Percentiles rank a stretch among this genome's conserved stretches.
Conservation (phyloP, 2,329 filamentous ascomycete genomes). For the Xylaria arbuscula region DNA sequence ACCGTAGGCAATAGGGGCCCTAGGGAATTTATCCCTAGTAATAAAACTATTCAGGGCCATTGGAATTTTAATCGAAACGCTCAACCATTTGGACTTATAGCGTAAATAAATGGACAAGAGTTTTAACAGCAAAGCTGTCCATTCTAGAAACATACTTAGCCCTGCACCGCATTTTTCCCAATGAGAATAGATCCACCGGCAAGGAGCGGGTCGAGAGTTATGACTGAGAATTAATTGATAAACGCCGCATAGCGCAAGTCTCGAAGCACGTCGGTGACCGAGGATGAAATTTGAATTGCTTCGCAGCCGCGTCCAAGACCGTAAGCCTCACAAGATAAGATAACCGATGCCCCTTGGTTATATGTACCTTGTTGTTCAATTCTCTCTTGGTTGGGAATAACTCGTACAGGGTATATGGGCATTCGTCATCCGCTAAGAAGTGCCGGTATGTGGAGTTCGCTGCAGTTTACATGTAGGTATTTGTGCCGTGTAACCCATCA, state of each 20-base stretch:
- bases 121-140: too few relatives aligned
- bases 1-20: too few relatives aligned
- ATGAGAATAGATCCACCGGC: too few relatives aligned
- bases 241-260: background rate
- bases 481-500: slow-evolving; percentile 30
- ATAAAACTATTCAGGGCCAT: too few relatives aligned
- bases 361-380: too few relatives aligned
- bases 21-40: too few relatives aligned
- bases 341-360: background rate
- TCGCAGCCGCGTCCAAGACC: background rate
- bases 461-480: slow-evolving; percentile 6
- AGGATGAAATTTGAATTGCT: background rate
- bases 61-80: too few relatives aligned
- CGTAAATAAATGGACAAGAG: too few relatives aligned
- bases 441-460: background rate
- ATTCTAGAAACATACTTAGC: too few relatives aligned
- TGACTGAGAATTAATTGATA: slow-evolving; percentile 3
- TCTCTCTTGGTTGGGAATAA: background rate
- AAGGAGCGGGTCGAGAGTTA: background rate
- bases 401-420: background rate
- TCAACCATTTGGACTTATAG: too few relatives aligned
- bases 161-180: too few relatives aligned
- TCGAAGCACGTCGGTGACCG: background rate
- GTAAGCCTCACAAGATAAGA: background rate
- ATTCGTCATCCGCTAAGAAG: slow-evolving; percentile 2